Evolutionary conservation across 2,329 filamentous ascomycete genomes (phyloP).

Genomic region (Chaetothyriales sp.): DNA sequence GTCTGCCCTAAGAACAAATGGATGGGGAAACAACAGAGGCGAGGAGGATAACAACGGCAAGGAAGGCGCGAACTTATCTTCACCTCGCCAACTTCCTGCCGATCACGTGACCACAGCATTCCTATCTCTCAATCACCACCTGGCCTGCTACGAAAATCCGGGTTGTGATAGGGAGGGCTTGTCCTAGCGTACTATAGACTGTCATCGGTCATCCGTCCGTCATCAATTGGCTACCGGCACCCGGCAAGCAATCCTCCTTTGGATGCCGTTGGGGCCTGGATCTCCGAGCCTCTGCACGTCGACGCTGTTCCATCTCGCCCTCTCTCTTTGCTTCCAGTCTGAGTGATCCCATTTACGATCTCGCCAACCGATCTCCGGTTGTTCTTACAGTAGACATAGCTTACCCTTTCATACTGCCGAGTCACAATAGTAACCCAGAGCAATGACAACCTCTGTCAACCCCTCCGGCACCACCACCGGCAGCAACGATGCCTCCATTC

Average conservation of each 20-base stretch:
- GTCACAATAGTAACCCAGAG: neutral
- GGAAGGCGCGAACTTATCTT: too few relatives aligned
- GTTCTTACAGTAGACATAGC: neutral
- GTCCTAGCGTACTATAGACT: neutral
- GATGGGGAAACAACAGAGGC: neutral
- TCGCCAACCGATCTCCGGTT: neutral
- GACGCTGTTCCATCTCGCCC: neutral
- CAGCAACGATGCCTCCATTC: conserved; percentile 3
- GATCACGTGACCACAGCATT: neutral
- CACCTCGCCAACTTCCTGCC: neutral
- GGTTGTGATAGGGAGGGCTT: neutral
- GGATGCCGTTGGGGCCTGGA: neutral
- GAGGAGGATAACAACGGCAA: neutral
- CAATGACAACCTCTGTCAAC: neutral
- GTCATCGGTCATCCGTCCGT: neutral
- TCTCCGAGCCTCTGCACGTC: neutral
- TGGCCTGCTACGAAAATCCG: neutral
- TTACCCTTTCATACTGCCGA: neutral
- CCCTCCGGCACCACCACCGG: neutral
- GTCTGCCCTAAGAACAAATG: neutral
- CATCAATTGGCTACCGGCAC: neutral
- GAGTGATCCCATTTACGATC: neutral
- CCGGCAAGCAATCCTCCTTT: neutral
- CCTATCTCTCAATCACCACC: neutral
- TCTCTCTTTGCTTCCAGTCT: neutral